Base-by-base conservation (phyloP, 495 filamentous ascomycete genomes). In the Penicillium egyptiacum region DNA sequence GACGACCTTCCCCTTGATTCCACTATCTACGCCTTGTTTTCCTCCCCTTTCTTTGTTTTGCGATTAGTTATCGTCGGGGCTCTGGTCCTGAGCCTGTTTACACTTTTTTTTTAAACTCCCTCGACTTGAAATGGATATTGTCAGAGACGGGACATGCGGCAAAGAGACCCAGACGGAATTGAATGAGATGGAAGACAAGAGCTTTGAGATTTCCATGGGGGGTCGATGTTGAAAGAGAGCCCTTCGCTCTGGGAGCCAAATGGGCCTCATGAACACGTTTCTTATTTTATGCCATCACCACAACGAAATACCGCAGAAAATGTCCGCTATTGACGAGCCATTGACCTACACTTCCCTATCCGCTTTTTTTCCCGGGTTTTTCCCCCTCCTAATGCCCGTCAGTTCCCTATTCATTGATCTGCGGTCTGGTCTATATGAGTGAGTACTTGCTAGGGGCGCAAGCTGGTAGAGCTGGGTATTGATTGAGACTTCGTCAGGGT, bases 261-360 rank as follows among this genome's bases (percentile, higher is more conserved):
- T 40, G 57, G 64, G 59, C 59, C 61, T 59, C 58, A 67, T 57
- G 61, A 67, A 53, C 58, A 62, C 59, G 55, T 58, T 54, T 68
- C 35, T 56, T 58, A 48, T 55, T 65, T 65, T 69, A 69, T 69
- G 64, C 63, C 55, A 51, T 62, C 61, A 63, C 57, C 61, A 58
- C 58, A 67, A 47, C 66, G 61, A 69, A 64, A 67, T 69, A 69
- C 66, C 64, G 66, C 66, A 68, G 65, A 67, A 64, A 67, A 64
- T 62, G 66, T 64, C 63, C 60, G 65, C 49, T 64, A 66, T 69
- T 69, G 64, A 69, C 61, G 66, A 69, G 64, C 59, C 50, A 64
- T 61, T 64, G 12, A 39, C 33, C 42, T 47, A 51, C 53, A 48
- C 53, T 65, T 67, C 37, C 64, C 53, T 60, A 44, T 28, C 25